Evolutionary conservation across 2,329 filamentous ascomycete genomes (phyloP).

Genomic region (Fusarium siculi): DNA sequence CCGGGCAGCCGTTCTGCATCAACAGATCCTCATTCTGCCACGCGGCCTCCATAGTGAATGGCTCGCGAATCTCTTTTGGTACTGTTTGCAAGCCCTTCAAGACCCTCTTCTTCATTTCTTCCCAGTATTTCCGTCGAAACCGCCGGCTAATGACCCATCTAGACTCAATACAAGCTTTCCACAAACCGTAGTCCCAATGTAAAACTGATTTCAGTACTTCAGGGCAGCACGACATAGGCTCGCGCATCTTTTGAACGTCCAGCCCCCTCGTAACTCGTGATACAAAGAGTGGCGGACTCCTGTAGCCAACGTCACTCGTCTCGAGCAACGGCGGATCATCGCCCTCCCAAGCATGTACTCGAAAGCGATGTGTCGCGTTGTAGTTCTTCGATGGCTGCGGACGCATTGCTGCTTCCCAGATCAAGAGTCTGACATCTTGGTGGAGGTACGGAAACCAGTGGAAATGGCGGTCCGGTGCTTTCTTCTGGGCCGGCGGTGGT

Average conservation of each 20-base stretch:
- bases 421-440: background rate
- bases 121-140: background rate
- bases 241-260: no score
- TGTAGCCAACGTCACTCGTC: background rate
- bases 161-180: background rate
- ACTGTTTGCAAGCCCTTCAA: background rate
- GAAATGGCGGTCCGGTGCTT: background rate
- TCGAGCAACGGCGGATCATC: fast-evolving
- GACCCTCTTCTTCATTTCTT: background rate
- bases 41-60: background rate
- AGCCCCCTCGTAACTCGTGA: background rate
- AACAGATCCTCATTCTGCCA: background rate
- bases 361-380: background rate
- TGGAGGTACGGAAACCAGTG: background rate
- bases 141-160: background rate
- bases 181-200: background rate
- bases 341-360: background rate
- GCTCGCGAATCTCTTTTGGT: no score
- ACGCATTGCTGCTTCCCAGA: background rate
- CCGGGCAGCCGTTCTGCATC: background rate
- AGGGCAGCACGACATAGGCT: background rate
- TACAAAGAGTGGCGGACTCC: background rate
- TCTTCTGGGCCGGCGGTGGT: background rate
- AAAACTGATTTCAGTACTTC: background rate
- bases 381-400: background rate